phyloP scores from a whole-genome alignment of 83 land plant genomes.

The Picea abies region DNA sequence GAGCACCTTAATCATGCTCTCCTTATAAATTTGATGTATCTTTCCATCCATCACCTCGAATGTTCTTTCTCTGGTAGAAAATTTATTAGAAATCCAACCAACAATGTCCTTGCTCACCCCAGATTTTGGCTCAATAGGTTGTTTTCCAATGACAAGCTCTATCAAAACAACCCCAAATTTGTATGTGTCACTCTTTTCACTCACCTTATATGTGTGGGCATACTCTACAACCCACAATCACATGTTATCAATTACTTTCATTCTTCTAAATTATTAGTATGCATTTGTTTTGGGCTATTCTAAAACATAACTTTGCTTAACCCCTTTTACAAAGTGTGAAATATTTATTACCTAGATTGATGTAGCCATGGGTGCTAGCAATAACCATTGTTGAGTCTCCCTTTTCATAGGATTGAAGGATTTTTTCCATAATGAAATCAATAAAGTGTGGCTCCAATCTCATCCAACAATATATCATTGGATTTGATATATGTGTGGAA shows the following conservation, averaged over 20 bases:
- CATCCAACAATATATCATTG: too few relatives aligned
- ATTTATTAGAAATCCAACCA: conserved; percentile 48
- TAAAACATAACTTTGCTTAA: too few relatives aligned
- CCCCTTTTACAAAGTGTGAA: too few relatives aligned
- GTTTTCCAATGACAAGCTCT: conserved; percentile 34
- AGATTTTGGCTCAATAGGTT: conserved; percentile 44
- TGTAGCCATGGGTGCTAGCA: conserved; percentile 49
- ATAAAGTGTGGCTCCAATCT: too few relatives aligned
- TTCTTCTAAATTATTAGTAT: too few relatives aligned
- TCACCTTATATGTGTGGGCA: conserved; percentile 41
- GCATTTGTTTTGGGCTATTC: too few relatives aligned
- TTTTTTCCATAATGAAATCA: conserved; percentile 14
- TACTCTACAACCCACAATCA: conserved; percentile 36
- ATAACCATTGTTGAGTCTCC: not conserved
- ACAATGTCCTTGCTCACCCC: conserved; percentile 63
- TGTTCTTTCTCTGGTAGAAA: conserved; percentile 16
- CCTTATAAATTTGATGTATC: too few relatives aligned
- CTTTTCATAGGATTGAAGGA: not conserved
- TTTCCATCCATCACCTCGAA: too few relatives aligned
- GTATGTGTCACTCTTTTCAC: conserved; percentile 31
- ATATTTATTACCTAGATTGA: conserved; percentile 38
- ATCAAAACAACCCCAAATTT: conserved; percentile 40
- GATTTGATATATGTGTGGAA: too few relatives aligned
- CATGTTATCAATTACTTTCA: too few relatives aligned
- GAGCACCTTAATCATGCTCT: too few relatives aligned